phyloP scores from a whole-genome alignment of 2,329 filamentous ascomycete species.

The Diaporthe sp. region DNA sequence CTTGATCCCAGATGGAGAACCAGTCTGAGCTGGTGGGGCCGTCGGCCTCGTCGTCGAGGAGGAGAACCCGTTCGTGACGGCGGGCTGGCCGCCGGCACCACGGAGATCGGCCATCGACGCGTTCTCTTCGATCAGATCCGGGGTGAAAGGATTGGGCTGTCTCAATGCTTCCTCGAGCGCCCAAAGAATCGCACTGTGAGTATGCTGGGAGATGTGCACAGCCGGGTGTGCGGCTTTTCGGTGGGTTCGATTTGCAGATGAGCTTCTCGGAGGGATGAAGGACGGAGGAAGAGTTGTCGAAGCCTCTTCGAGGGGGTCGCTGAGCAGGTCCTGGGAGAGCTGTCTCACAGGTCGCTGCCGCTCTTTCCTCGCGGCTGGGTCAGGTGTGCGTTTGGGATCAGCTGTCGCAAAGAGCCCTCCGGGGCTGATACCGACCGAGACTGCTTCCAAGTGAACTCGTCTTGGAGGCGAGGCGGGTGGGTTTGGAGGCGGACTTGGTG shows the following conservation, averaged over 20 bases:
- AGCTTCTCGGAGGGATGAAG: conserved; percentile 48
- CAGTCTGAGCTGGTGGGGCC: conserved; percentile 64
- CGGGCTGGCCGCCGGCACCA: conserved; percentile 68
- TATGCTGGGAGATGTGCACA: conserved; percentile 82
- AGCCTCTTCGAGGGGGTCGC: conserved; percentile 58
- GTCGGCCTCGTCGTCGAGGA: conserved; percentile 60
- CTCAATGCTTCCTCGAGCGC: conserved; percentile 92
- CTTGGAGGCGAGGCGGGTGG: conserved; percentile 41
- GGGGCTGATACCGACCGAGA: conserved; percentile 63
- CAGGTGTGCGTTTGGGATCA: conserved; percentile 42
- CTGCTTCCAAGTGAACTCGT: conserved; percentile 61
- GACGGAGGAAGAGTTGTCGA: conserved; percentile 51
- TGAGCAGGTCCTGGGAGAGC: conserved; percentile 63
- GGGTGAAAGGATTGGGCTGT: conserved; percentile 84
- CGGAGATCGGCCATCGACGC: conserved; percentile 90
- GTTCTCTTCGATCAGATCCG: conserved; percentile 88
- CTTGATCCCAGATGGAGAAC: conserved; percentile 77
- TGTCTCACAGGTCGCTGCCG: conserved; percentile 50
- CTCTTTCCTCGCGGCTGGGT: conserved; percentile 31
- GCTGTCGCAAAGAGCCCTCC: conserved; percentile 55
- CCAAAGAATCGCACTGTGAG: conserved; percentile 91
- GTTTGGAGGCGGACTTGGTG: conserved; percentile 53
- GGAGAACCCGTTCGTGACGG: conserved; percentile 69
- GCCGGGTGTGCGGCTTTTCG: conserved; percentile 60
- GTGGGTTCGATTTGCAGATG: conserved; percentile 49